phyloP scores from a whole-genome alignment of 805 yeast genomes.

The Saturnispora diversa region DNA sequence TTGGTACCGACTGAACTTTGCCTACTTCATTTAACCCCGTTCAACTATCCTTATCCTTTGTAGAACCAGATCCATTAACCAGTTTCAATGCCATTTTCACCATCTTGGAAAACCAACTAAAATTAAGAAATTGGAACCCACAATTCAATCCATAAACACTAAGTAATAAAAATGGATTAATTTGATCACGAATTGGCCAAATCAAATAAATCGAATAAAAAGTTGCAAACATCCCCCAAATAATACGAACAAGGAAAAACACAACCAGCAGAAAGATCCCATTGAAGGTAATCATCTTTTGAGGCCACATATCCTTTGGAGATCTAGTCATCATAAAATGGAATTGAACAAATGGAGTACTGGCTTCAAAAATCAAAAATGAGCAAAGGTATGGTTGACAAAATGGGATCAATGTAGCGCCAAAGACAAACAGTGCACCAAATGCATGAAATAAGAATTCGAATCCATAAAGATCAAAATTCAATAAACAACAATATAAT shows the following conservation, averaged over 20 bases:
- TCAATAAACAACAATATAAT: slow-evolving; percentile 49
- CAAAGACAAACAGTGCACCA: slow-evolving; percentile 72
- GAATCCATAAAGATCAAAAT: slow-evolving; percentile 64
- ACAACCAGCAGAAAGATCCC: slow-evolving; percentile 61
- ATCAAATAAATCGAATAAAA: slow-evolving; percentile 40
- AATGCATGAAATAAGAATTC: slow-evolving; percentile 79
- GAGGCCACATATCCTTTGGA: slow-evolving; percentile 58
- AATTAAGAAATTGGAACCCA: slow-evolving; percentile 58
- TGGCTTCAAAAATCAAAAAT: slow-evolving; percentile 76
- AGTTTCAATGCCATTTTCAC: slow-evolving; percentile 44
- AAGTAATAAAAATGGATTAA: slow-evolving; percentile 41
- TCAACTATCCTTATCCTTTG: neutral
- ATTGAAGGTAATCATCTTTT: slow-evolving; percentile 48
- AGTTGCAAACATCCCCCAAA: slow-evolving; percentile 83
- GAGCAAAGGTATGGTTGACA: slow-evolving; percentile 76
- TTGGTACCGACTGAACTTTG: too few relatives aligned
- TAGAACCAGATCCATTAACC: neutral
- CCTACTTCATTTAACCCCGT: neutral
- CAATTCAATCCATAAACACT: slow-evolving; percentile 50
- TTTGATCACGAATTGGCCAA: slow-evolving; percentile 33
- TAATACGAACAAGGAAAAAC: slow-evolving; percentile 70
- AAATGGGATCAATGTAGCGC: slow-evolving; percentile 57
- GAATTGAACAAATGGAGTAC: slow-evolving; percentile 90
- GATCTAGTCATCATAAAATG: slow-evolving; percentile 85
- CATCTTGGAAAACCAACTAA: slow-evolving; percentile 89